Base-by-base conservation (phyloP, 2,329 filamentous ascomycete species). In the Pseudogymnoascus destructans region DNA sequence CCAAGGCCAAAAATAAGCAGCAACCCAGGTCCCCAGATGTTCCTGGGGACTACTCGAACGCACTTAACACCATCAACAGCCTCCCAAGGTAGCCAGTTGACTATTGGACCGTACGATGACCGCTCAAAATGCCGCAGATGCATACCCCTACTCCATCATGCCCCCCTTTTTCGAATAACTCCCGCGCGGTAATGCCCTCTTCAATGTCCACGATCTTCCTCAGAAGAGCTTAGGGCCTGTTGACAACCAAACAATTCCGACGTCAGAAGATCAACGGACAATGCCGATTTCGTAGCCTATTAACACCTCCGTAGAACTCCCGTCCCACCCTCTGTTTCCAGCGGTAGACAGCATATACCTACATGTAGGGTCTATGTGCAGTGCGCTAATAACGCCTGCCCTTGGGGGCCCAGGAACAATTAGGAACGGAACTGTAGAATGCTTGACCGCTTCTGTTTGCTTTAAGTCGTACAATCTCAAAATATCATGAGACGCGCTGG, bases 311-410 rank as follows among this genome's bases (percentile, higher is more conserved):
- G 93, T 97, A 33, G 80, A 85, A 17, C 80, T 84, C 1, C 93
- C 93, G 70, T 97, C 93, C 93, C 93, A 98, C 0, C 93, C 93
- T 62, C 93, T 76, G 62, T 93, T 97, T 0, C 93, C 93, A 3
- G 89, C 91, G 0, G 89, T 88, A 1, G 88, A 92, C 32, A 98
- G 80, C 86, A 98, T 92, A 68, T 91, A 97, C 15, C 84, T 79
- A 69, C 89, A 92, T 0, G 89, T 87, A 3, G 87, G 87, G 69
- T 98, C 93, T 52, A 96, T 77, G 67, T 92, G 93, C 8, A 97
- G 74, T 61, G 86, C 84, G 0, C 86, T 89, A 40, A 96, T 92
- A 40, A 95, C 89, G 46, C 92, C 92, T 0, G 91, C 91, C 13
- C 89, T 70, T 0, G 82, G 82, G 0, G 82, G 93, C 0, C 93